phyloP scores from a whole-genome alignment of 768 basidiomycete genomes.

The Kwoniella mangroviensis region DNA sequence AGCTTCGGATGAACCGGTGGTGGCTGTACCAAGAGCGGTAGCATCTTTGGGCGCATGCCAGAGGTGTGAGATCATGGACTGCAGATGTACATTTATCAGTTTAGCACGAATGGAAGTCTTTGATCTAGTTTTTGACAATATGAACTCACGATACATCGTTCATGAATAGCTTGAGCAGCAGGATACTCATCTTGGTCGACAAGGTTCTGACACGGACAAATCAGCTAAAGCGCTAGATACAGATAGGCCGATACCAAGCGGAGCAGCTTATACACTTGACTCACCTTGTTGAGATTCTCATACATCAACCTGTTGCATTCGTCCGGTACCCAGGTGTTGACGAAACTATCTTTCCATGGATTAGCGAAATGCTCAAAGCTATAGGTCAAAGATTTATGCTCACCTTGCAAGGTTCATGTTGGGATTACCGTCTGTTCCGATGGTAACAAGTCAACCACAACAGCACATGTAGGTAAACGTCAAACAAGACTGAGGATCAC shows the following conservation, averaged over 20 bases:
- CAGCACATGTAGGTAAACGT: background rate
- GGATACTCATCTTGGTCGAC: slow-evolving; percentile 76
- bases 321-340: slow-evolving; percentile 65
- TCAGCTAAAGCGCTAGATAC: too few relatives aligned
- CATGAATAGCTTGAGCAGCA: slow-evolving; percentile 51
- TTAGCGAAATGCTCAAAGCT: background rate
- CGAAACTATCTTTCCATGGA: slow-evolving; percentile 58
- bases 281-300: slow-evolving; percentile 67
- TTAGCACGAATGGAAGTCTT: background rate
- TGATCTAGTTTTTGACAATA: background rate
- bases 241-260: background rate
- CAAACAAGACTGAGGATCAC: slow-evolving; percentile 1
- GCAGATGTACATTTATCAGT: background rate
- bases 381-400: background rate
- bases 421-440: slow-evolving; percentile 62
- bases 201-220: slow-evolving; percentile 59
- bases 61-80: slow-evolving; percentile 68
- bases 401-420: slow-evolving; percentile 68
- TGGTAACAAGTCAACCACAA: slow-evolving; percentile 3
- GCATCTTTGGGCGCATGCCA: slow-evolving; percentile 69
- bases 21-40: slow-evolving; percentile 69
- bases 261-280: background rate
- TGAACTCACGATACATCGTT: slow-evolving; percentile 51
- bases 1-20: slow-evolving; percentile 73
- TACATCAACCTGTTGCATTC: slow-evolving; percentile 62